A percentile compares a stretch with the other conserved stretches of the same genome.
Evolutionary conservation across 495 filamentous ascomycete genomes (phyloP).

Genomic region (Penicillium coprophilum): DNA sequence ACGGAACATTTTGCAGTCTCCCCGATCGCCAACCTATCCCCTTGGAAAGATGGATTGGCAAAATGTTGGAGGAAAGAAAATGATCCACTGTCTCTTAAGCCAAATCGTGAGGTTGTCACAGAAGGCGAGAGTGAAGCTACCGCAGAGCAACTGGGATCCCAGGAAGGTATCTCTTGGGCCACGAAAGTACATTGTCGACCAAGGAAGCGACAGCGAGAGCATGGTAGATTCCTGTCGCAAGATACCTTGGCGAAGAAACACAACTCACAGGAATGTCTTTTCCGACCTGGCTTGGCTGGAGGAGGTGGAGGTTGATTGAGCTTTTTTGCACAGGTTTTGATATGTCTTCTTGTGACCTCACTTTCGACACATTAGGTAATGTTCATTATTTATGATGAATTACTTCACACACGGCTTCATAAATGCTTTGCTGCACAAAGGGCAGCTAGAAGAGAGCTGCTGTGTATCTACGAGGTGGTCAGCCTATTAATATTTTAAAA

Average conservation of each 20-base stretch:
- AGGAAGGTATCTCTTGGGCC: constrained; percentile 1
- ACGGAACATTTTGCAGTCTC: constrained; percentile 37
- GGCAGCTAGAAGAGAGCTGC: constrained; percentile 31
- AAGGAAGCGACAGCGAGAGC: constrained; percentile 31
- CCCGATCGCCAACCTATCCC: constrained; percentile 38
- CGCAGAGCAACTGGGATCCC: constrained; percentile 7
- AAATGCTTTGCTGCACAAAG: constrained; percentile 40
- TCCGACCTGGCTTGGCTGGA: constrained; percentile 35
- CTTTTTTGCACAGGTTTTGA: constrained; percentile 37
- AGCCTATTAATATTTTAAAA: constrained; percentile 3
- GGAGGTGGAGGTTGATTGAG: constrained; percentile 32
- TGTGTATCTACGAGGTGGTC: constrained; percentile 29
- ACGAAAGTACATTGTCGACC: constrained; percentile 28
- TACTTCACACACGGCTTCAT: constrained; percentile 28
- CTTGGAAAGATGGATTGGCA: constrained; percentile 33
- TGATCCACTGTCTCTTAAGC: constrained; percentile 24
- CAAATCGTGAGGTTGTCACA: constrained; percentile 58
- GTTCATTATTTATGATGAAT: background rate
- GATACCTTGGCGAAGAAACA: constrained; percentile 35
- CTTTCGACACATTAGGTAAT: constrained; percentile 15
- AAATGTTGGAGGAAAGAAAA: constrained; percentile 40
- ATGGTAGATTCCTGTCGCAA: constrained; percentile 32
- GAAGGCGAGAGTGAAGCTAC: constrained; percentile 45
- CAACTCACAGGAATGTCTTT: constrained; percentile 36
- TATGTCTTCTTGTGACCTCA: constrained; percentile 40